Evolutionary conservation across 2,329 filamentous ascomycete species (phyloP).

Genomic region (Davidsoniella neocaledoniae): DNA sequence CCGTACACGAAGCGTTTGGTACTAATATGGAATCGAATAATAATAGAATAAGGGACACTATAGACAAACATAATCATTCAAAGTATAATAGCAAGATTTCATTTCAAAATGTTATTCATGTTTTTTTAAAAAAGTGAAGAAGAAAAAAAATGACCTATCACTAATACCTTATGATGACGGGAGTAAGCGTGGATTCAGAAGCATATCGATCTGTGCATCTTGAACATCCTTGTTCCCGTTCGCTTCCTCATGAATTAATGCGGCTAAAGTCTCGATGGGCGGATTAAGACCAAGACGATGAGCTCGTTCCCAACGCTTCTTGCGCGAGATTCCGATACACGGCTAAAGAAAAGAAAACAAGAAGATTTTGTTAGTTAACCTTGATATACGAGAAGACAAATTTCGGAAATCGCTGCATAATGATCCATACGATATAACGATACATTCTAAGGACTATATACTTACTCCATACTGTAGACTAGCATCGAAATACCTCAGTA

Average conservation of each 20-base stretch:
- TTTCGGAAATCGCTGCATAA: neutral
- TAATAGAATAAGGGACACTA: neutral
- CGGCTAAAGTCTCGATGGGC: conserved; percentile 76
- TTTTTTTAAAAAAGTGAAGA: too few relatives aligned
- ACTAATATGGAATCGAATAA: conserved; percentile 31
- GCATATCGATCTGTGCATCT: conserved; percentile 58
- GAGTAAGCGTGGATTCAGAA: conserved; percentile 33
- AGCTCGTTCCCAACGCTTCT: conserved; percentile 78
- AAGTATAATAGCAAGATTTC: neutral
- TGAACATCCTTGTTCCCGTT: conserved; percentile 37
- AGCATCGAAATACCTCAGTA: conserved; percentile 82
- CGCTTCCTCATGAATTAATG: conserved; percentile 56
- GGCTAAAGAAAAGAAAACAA: conserved; percentile 36
- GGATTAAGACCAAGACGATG: conserved; percentile 69
- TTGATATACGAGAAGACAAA: neutral
- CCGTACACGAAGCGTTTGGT: conserved; percentile 87
- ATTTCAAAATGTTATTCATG: neutral
- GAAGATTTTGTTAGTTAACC: neutral
- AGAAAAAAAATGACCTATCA: too few relatives aligned
- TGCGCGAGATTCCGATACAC: conserved; percentile 66
- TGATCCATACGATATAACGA: too few relatives aligned
- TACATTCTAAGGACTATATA: conserved; percentile 15
- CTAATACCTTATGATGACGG: conserved; percentile 16
- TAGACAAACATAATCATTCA: neutral
- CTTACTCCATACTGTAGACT: conserved; percentile 81